A percentile compares a stretch with the other conserved stretches of the same genome.
Evolutionary conservation across 1,284 basidiomycete genomes (phyloP).

Genomic region (Takashimella tepidaria): DNA sequence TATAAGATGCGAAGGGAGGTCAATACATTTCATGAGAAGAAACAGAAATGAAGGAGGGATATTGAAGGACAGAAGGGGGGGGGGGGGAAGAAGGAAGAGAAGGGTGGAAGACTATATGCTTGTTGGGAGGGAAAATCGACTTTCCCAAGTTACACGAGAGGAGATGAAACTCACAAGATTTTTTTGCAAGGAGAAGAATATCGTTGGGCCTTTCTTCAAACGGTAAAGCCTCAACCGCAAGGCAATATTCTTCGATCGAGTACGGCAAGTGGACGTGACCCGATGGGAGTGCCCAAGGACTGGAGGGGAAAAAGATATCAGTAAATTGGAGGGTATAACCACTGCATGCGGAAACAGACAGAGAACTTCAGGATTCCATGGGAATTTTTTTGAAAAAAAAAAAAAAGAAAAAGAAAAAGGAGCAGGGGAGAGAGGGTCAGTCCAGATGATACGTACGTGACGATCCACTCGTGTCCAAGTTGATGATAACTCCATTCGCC

Average conservation of each 20-base stretch:
- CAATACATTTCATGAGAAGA: background rate
- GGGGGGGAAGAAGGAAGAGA: background rate
- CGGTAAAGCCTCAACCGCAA: conserved; percentile 19
- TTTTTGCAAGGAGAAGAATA: conserved; percentile 38
- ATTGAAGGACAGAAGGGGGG: background rate
- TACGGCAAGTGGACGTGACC: conserved; percentile 34
- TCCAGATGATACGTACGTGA: conserved; percentile 22
- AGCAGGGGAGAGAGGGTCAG: no score
- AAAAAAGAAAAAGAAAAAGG: no score
- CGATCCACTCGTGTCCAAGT: conserved; percentile 38
- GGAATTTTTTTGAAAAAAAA: no score
- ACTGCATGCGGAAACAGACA: no score
- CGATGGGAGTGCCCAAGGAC: conserved; percentile 30
- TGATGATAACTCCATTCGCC: conserved; percentile 39
- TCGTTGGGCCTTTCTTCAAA: conserved; percentile 25
- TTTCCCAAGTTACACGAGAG: no score
- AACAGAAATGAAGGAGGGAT: background rate
- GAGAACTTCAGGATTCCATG: no score
- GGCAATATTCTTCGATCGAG: conserved; percentile 37
- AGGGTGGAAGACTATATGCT: no score
- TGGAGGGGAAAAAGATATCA: no score
- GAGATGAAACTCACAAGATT: conserved; percentile 27
- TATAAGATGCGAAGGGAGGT: background rate
- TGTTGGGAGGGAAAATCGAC: conserved; percentile 1
- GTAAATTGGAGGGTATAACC: no score